These are phyloP conservation scores for Apocynum venetum DNA, from an alignment of 257 asterid species.

Conservation along the genomic window DNA sequence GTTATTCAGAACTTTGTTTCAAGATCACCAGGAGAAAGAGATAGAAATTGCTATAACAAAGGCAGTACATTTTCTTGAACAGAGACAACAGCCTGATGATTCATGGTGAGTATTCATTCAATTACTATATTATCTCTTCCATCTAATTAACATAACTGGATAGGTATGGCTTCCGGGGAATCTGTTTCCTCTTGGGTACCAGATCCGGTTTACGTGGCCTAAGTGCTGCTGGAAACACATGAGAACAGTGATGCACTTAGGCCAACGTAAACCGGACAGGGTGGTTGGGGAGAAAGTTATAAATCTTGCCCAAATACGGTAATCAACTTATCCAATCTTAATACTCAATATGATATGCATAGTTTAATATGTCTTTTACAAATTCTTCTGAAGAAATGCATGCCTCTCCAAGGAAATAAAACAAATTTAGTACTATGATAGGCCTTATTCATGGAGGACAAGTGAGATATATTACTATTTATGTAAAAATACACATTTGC, in stretches of 20 bases:
- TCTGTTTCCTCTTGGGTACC: conserved; percentile 72
- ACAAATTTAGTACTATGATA: conserved; percentile 57
- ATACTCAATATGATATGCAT: no score
- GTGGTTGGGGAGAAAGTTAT: conserved; percentile 85
- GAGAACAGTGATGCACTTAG: conserved; percentile 49
- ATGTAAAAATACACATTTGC: no score
- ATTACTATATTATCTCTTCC: no score
- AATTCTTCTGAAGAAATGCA: conserved; percentile 46
- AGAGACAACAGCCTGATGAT: conserved; percentile 58
- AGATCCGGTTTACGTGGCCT: conserved; percentile 53
- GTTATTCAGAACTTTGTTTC: conserved; percentile 51
- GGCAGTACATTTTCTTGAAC: conserved; percentile 49
- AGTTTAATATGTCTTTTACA: no score
- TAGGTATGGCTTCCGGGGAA: conserved; percentile 42
- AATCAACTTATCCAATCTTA: neutral
- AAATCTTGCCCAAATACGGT: conserved; percentile 87
- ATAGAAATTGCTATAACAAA: conserved; percentile 45
- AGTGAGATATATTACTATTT: no score
- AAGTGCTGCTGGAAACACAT: conserved; percentile 49
- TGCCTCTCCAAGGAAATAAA: conserved; percentile 60
- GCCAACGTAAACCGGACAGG: conserved; percentile 61
- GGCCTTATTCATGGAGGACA: no score
- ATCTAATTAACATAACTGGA: no score
- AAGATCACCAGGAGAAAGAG: conserved; percentile 59
- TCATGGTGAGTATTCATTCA: conserved; percentile 46